Evolutionary conservation across 805 yeast species (phyloP).

Genomic region (Lipomyces yamadae): DNA sequence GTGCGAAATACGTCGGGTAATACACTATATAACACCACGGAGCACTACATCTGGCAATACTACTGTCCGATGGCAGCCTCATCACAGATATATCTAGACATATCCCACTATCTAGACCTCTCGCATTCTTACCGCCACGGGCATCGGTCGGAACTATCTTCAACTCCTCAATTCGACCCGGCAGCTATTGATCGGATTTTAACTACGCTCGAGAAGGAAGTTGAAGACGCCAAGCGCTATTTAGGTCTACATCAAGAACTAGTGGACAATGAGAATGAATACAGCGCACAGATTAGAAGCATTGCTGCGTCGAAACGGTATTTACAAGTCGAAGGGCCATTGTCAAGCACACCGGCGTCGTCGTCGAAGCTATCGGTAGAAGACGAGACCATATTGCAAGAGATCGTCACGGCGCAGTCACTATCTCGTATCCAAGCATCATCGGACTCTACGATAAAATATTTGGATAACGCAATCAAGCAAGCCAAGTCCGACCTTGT

Average conservation of each 20-base stretch:
- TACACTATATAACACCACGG: too few relatives aligned
- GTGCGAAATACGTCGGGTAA: too few relatives aligned
- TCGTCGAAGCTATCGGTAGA: neutral
- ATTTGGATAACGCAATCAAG: constrained; percentile 8
- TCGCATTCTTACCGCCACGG: constrained; percentile 14
- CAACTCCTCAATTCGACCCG: neutral
- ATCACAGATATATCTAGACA: constrained; percentile 3
- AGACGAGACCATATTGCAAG: neutral
- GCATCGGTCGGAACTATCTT: neutral
- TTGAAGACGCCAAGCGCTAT: neutral
- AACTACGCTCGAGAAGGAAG: constrained; percentile 4
- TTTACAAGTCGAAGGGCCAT: neutral
- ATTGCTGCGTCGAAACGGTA: constrained; percentile 14
- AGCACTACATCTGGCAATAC: too few relatives aligned
- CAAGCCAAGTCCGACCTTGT: constrained; percentile 3
- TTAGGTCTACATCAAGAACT: neutral
- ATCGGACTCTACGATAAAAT: neutral
- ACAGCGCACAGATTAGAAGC: constrained; percentile 10
- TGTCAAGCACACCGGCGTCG: constrained; percentile 2
- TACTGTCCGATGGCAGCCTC: neutral
- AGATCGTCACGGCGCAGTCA: constrained; percentile 3
- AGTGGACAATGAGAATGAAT: constrained; percentile 11
- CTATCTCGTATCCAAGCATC: constrained; percentile 6
- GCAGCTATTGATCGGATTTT: constrained; percentile 8
- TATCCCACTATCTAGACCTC: constrained; percentile 16